Evolutionary conservation across 345 rosid genomes (phyloP).

Genomic region (Populus nigra): DNA sequence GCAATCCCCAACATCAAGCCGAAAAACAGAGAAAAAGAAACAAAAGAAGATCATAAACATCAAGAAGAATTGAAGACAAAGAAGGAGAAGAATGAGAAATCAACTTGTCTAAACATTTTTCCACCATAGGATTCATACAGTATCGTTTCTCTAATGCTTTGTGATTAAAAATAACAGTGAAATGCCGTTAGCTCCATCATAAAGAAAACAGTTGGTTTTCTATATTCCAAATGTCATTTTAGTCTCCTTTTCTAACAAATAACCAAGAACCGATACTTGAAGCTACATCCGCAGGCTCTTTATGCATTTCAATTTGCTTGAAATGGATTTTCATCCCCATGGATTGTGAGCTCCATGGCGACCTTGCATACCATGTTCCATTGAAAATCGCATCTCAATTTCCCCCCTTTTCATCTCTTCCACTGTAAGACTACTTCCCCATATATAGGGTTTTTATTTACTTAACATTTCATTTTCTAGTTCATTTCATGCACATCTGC

Average conservation of each 20-base stretch:
- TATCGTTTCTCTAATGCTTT: neutral
- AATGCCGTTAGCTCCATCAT: constrained; percentile 3
- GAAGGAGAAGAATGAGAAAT: neutral
- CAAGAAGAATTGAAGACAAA: neutral
- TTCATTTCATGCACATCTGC: neutral
- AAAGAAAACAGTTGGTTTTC: neutral
- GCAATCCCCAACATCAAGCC: neutral
- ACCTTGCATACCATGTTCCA: neutral
- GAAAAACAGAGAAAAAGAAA: neutral
- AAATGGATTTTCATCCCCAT: neutral
- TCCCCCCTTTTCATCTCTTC: neutral
- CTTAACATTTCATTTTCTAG: neutral
- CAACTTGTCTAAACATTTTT: neutral
- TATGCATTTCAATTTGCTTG: neutral
- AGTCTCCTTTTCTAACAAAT: neutral
- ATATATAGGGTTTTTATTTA: neutral
- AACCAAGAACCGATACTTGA: neutral
- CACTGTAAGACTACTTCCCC: neutral
- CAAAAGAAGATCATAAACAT: neutral
- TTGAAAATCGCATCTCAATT: neutral
- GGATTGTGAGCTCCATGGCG: neutral
- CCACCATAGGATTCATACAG: neutral
- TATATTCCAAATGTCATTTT: neutral
- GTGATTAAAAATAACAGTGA: neutral
- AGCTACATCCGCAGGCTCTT: neutral